Evolutionary conservation across 148 eudicot genomes (phyloP).

Genomic region (Arbutus unedo): DNA sequence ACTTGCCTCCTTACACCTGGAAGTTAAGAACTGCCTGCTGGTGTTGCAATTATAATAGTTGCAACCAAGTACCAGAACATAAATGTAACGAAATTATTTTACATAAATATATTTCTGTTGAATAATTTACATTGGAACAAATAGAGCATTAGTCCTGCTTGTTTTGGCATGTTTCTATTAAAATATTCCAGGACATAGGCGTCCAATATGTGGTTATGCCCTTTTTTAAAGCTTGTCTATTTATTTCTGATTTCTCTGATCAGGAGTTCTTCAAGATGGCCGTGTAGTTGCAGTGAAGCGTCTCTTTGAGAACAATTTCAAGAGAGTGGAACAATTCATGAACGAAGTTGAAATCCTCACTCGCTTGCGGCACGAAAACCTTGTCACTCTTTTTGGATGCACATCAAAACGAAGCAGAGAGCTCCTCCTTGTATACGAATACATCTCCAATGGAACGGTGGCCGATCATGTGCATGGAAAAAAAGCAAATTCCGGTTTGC

Average conservation of each 20-base stretch:
- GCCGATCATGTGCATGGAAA: constrained; percentile 86
- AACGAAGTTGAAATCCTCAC: constrained; percentile 74
- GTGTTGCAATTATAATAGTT: background rate
- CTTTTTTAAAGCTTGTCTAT: background rate
- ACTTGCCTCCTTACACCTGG: background rate
- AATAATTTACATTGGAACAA: background rate
- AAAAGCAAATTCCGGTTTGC: constrained; percentile 39
- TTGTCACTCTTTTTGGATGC: constrained; percentile 71
- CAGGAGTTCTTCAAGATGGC: constrained; percentile 68
- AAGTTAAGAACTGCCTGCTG: background rate
- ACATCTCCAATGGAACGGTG: constrained; percentile 75
- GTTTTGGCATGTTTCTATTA: background rate
- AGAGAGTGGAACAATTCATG: constrained; percentile 72
- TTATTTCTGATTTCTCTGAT: background rate
- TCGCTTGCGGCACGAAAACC: constrained; percentile 55
- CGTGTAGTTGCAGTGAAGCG: constrained; percentile 79
- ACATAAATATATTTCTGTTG: background rate
- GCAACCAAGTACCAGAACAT: background rate
- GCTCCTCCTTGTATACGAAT: constrained; percentile 76
- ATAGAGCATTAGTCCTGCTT: background rate
- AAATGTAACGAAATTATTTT: background rate
- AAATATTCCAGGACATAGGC: background rate
- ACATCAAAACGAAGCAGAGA: constrained; percentile 68
- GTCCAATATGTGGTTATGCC: background rate
- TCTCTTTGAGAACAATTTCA: constrained; percentile 66